Conservation (phyloP, 2,329 filamentous ascomycete genomes). For the Elsinoe necatrix region DNA sequence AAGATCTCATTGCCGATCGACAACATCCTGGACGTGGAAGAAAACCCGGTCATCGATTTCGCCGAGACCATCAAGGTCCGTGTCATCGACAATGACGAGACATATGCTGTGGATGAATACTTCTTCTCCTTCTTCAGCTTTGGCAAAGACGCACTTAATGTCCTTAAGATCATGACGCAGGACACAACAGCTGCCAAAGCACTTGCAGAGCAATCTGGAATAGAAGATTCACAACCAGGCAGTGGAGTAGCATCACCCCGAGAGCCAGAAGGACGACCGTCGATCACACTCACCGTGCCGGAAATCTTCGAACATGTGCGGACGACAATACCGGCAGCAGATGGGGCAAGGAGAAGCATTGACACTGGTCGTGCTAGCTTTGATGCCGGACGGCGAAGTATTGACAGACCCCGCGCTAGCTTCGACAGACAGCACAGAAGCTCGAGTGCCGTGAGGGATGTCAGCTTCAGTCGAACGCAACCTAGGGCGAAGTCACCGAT, state of each 20-base stretch:
- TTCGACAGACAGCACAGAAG: conserved; percentile 46
- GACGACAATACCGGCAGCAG: conserved; percentile 37
- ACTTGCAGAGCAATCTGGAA: conserved; percentile 10
- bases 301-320: conserved; percentile 31
- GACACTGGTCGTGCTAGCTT: conserved; percentile 36
- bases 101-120: conserved; percentile 94
- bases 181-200: conserved; percentile 38
- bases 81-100: conserved; percentile 88
- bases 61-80: conserved; percentile 90
- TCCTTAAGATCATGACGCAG: conserved; percentile 65
- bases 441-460: conserved; percentile 50
- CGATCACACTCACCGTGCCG: conserved; percentile 22
- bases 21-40: conserved; percentile 87
- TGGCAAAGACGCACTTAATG: conserved; percentile 71
- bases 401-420: conserved; percentile 28
- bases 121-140: conserved; percentile 93
- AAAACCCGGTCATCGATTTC: conserved; percentile 82
- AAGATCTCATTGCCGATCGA: conserved; percentile 87
- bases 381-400: conserved; percentile 28
- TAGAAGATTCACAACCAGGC: not conserved
- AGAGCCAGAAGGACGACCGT: conserved; percentile 6
- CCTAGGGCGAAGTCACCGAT: conserved; percentile 41
- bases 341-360: conserved; percentile 35
- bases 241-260: conserved; percentile 12
- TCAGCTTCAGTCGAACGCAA: conserved; percentile 45